These are phyloP conservation scores for Neobulgaria alba DNA, from an alignment of 2,329 filamentous ascomycete genomes.

Conservation along the genomic window DNA sequence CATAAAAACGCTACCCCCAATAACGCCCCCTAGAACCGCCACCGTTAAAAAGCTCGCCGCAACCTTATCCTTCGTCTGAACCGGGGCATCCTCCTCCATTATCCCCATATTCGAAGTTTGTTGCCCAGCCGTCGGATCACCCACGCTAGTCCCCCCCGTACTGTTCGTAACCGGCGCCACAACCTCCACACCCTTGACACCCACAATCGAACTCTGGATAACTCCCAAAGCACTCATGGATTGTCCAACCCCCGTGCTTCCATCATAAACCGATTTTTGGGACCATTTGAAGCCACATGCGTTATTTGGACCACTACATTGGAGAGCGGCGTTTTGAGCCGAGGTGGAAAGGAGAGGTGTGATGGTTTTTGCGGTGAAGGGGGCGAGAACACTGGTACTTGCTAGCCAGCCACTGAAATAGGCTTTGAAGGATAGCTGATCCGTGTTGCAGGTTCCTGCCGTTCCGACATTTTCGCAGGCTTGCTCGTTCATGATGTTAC, in stretches of 20 bases:
- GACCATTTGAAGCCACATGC: constrained; percentile 56
- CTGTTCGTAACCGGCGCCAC: constrained; percentile 37
- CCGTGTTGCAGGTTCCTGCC: constrained; percentile 49
- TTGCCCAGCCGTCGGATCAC: constrained; percentile 22
- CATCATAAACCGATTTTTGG: constrained; percentile 46
- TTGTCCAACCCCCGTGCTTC: constrained; percentile 55
- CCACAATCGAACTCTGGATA: constrained; percentile 50
- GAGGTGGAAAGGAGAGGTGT: constrained; percentile 46
- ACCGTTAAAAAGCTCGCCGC: constrained; percentile 61
- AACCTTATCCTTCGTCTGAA: constrained; percentile 49
- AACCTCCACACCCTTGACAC: constrained; percentile 32
- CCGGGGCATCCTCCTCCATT: constrained; percentile 4
- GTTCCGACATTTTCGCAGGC: constrained; percentile 46
- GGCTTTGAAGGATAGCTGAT: constrained; percentile 58
- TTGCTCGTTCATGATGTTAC: constrained; percentile 52
- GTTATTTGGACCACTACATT: constrained; percentile 43
- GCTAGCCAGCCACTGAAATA: constrained; percentile 56
- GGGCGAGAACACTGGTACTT: constrained; percentile 53
- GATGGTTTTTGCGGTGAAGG: constrained; percentile 45
- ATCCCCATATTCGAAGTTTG: constrained; percentile 1
- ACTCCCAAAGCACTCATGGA: constrained; percentile 63
- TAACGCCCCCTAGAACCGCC: constrained; percentile 40
- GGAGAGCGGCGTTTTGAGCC: constrained; percentile 45
- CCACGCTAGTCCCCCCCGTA: constrained; percentile 49
- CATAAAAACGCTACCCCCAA: constrained; percentile 48